Evolutionary conservation across 495 filamentous ascomycete species (phyloP).

Genomic region (Astrothelium subdiscretum): DNA sequence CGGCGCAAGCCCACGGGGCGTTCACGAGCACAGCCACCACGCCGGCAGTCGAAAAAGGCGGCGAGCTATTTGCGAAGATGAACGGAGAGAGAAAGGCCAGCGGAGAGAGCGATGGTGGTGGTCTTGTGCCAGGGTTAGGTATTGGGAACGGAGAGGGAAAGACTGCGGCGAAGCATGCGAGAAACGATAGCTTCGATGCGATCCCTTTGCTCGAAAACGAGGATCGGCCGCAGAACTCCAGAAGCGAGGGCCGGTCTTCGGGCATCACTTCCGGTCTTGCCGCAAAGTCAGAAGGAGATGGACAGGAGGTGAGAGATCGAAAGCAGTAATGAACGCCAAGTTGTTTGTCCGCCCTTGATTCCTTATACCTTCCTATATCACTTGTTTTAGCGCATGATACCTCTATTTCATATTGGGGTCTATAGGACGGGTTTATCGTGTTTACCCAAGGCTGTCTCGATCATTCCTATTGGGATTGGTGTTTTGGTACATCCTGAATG

Average conservation of each 20-base stretch:
- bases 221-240: constrained; percentile 24
- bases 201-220: constrained; percentile 37
- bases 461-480: neutral
- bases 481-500: neutral
- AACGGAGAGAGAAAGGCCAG: neutral
- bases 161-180: constrained; percentile 4
- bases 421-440: neutral
- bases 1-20: neutral
- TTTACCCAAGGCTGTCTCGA: neutral
- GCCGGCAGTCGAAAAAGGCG: neutral
- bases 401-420: neutral
- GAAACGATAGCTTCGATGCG: constrained; percentile 35
- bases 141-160: constrained; percentile 2
- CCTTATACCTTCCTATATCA: neutral
- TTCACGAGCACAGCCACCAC: neutral
- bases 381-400: neutral
- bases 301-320: neutral
- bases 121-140: neutral
- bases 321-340: neutral
- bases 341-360: neutral
- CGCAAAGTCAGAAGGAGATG: neutral
- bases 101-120: neutral
- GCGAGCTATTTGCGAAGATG: neutral
- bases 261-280: constrained; percentile 30
- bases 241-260: constrained; percentile 15